Evolutionary conservation across 2,329 filamentous ascomycete genomes (phyloP).

Genomic region (Venturia pyrina): DNA sequence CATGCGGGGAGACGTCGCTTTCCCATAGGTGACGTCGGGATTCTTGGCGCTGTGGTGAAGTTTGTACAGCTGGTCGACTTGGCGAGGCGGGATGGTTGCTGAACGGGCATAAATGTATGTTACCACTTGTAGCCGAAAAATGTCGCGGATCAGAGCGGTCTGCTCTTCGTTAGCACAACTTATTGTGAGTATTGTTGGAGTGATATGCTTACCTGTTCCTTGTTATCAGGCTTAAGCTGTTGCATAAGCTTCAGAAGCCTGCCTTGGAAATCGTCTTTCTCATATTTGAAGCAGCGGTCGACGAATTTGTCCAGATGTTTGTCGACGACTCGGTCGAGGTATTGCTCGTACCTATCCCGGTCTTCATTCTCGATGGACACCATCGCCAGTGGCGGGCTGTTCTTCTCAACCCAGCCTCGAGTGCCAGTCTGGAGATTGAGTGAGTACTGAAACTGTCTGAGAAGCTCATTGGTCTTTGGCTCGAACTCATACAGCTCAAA

Average conservation of each 20-base stretch:
- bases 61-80: conserved; percentile 26
- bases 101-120: conserved; percentile 42
- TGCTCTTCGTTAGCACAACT: conserved; percentile 18
- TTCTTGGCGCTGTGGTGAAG: conserved; percentile 23
- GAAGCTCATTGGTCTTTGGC: conserved; percentile 30
- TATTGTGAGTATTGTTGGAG: neutral
- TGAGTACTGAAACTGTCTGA: conserved; percentile 33
- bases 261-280: conserved; percentile 34
- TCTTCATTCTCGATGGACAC: conserved; percentile 34
- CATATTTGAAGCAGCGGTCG: conserved; percentile 31
- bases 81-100: conserved; percentile 32
- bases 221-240: conserved; percentile 26
- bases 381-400: conserved; percentile 37
- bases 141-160: conserved; percentile 30
- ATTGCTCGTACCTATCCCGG: conserved; percentile 34
- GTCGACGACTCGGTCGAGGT: conserved; percentile 17
- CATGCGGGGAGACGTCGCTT: conserved; percentile 33
- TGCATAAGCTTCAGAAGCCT: conserved; percentile 32
- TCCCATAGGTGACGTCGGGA: conserved; percentile 10
- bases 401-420: conserved; percentile 24
- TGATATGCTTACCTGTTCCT: conserved; percentile 26
- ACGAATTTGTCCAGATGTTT: conserved; percentile 10
- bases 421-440: conserved; percentile 27
- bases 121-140: conserved; percentile 36
- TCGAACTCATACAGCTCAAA: conserved; percentile 38